Evolutionary conservation across 148 eudicot genomes (phyloP).

Genomic region (Vaccinium vitisidaea): DNA sequence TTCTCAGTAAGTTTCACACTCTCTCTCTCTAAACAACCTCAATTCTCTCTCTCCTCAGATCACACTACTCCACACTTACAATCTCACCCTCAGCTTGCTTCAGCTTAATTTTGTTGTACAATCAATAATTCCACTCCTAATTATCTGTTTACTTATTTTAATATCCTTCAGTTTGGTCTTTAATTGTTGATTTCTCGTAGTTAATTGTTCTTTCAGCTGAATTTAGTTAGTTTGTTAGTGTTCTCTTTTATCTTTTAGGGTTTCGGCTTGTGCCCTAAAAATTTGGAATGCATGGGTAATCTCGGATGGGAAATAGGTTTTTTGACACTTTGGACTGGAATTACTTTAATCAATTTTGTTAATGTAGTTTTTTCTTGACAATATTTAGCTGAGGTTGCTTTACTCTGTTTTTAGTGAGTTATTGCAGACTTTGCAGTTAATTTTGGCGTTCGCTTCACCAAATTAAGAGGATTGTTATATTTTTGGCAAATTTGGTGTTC

Average conservation of each 20-base stretch:
- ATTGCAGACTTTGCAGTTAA: not conserved
- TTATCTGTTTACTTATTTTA: not conserved
- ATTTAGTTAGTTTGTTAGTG: constrained; percentile 15
- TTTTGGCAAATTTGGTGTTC: not conserved
- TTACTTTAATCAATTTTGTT: not conserved
- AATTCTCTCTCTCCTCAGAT: constrained; percentile 28
- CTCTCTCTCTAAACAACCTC: constrained; percentile 15
- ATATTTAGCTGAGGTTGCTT: not conserved
- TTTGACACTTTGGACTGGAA: constrained; percentile 12
- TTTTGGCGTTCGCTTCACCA: not conserved
- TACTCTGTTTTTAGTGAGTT: constrained; percentile 4
- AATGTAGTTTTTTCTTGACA: not conserved
- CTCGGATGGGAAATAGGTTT: not conserved
- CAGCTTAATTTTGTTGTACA: constrained; percentile 14
- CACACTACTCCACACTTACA: constrained; percentile 12
- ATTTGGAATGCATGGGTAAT: constrained; percentile 20
- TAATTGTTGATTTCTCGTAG: constrained; percentile 2
- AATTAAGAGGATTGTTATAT: not conserved
- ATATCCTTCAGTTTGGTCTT: constrained; percentile 21
- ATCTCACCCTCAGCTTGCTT: constrained; percentile 14
- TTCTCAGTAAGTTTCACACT: constrained; percentile 19
- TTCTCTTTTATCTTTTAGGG: constrained; percentile 24
- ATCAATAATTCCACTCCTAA: constrained; percentile 9
- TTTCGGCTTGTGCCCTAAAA: constrained; percentile 27
- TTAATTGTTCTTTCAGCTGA: constrained; percentile 3